Percentiles rank a stretch among this genome's conserved stretches.
Evolutionary conservation across 371 early-diverging fungal species (phyloP).

Genomic region (Lichtheimia hyalospora): DNA sequence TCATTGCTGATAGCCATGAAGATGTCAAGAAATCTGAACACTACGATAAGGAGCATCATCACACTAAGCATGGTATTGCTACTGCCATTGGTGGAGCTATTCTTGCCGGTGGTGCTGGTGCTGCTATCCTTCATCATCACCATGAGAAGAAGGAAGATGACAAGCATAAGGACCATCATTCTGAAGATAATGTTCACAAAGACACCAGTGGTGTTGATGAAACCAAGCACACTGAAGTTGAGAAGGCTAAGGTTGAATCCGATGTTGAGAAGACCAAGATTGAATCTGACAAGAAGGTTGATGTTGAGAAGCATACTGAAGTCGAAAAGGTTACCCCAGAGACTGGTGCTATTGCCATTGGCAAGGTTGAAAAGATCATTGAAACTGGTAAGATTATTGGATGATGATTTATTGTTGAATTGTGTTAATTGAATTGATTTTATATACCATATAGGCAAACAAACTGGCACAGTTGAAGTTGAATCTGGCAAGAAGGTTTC

Average conservation of each 20-base stretch:
- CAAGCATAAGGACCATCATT: not conserved
- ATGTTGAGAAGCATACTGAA: too few species aligned
- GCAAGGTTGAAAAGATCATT: not conserved
- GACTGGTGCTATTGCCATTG: too few species aligned
- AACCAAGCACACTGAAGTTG: not conserved
- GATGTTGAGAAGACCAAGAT: not conserved
- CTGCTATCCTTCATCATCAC: not conserved
- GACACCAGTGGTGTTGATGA: not conserved
- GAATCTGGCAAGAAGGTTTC: constrained; percentile 23
- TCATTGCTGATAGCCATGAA: too few species aligned
- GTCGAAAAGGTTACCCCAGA: not conserved
- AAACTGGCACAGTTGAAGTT: not conserved
- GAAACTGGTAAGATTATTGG: not conserved
- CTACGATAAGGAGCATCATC: not conserved
- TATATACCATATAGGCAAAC: too few species aligned
- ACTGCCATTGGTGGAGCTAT: not conserved
- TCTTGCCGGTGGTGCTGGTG: not conserved
- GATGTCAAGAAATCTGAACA: not conserved
- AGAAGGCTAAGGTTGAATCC: not conserved
- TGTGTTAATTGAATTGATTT: too few species aligned
- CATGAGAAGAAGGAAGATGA: not conserved
- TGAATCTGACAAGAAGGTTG: not conserved
- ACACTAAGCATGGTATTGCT: not conserved
- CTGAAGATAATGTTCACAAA: not conserved
- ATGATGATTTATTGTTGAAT: not conserved